These are phyloP conservation scores for Aspergillus nomiae DNA, from an alignment of 2,329 filamentous ascomycete genomes.

Conservation along the genomic window DNA sequence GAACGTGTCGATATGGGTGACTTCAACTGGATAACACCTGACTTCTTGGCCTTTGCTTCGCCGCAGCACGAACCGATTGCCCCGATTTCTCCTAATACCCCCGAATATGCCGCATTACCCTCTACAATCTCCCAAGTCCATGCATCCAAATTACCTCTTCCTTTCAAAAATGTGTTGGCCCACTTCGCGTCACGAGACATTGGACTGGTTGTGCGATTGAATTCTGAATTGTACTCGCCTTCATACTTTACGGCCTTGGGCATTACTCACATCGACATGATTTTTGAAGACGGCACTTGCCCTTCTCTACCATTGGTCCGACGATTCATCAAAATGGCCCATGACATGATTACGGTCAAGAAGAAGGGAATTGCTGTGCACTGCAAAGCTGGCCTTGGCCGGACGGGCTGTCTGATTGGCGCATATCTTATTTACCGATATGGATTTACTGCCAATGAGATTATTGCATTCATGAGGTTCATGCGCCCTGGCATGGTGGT, in stretches of 20 bases:
- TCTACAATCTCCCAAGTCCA: slow-evolving; percentile 74
- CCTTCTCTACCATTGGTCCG: slow-evolving; percentile 85
- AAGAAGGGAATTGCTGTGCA: slow-evolving; percentile 95
- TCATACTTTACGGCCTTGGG: slow-evolving; percentile 96
- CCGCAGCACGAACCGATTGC: slow-evolving; percentile 79
- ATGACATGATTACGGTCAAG: slow-evolving; percentile 88
- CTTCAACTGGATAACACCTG: slow-evolving; percentile 98
- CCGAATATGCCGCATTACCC: slow-evolving; percentile 73
- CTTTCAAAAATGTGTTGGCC: slow-evolving; percentile 93
- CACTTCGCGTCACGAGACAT: slow-evolving; percentile 89
- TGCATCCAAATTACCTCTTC: slow-evolving; percentile 69
- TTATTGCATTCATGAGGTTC: slow-evolving; percentile 98
- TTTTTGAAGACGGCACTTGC: slow-evolving; percentile 97
- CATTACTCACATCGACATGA: slow-evolving; percentile 97
- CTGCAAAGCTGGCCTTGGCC: slow-evolving; percentile 95
- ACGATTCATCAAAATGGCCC: slow-evolving; percentile 91
- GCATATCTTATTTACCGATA: slow-evolving; percentile 97
- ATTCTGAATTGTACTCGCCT: slow-evolving; percentile 92
- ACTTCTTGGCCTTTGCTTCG: slow-evolving; percentile 95
- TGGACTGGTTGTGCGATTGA: slow-evolving; percentile 89
- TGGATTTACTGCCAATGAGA: slow-evolving; percentile 94
- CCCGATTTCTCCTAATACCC: slow-evolving; percentile 71
- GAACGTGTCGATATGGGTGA: slow-evolving; percentile 97
- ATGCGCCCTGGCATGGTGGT: slow-evolving; percentile 99
- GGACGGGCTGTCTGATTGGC: slow-evolving; percentile 94